phyloP scores from a whole-genome alignment of 1,284 basidiomycete genomes.

The Ustilago trichophora region DNA sequence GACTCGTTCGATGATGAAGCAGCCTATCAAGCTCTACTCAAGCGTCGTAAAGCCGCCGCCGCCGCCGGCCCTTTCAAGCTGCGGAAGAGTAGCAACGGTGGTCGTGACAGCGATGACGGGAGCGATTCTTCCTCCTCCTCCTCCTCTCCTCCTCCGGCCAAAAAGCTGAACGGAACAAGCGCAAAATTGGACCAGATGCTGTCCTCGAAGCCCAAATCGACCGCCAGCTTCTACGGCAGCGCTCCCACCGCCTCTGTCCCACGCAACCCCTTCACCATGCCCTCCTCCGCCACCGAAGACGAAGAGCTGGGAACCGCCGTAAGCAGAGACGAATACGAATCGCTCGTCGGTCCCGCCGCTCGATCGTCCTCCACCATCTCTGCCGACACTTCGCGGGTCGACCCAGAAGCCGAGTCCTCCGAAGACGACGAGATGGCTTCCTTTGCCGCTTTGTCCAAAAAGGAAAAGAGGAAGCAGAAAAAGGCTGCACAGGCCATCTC shows the following conservation, averaged over 20 bases:
- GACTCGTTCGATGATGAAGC: slow-evolving; percentile 15
- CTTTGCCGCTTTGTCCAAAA: slow-evolving; percentile 17
- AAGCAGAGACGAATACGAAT: slow-evolving; percentile 40
- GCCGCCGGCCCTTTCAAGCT: background rate
- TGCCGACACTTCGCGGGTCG: too few species aligned
- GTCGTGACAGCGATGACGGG: too few species aligned
- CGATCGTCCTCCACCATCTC: background rate
- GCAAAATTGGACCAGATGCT: slow-evolving; percentile 27
- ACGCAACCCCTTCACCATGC: slow-evolving; percentile 25
- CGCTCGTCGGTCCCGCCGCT: slow-evolving; percentile 17
- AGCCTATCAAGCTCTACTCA: slow-evolving; percentile 15
- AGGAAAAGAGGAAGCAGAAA: slow-evolving; percentile 36
- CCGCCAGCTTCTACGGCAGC: slow-evolving; percentile 39
- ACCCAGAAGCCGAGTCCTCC: slow-evolving; percentile 11
- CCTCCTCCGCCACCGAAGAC: background rate
- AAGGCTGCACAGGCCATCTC: slow-evolving; percentile 23
- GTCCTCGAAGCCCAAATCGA: slow-evolving; percentile 30
- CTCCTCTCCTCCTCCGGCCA: background rate
- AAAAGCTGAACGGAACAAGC: slow-evolving; percentile 7
- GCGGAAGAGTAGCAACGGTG: too few species aligned
- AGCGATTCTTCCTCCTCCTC: slow-evolving; percentile 7
- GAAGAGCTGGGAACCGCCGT: slow-evolving; percentile 41
- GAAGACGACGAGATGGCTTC: slow-evolving; percentile 5
- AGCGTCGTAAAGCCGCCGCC: slow-evolving; percentile 13
- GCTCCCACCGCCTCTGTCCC: background rate